Conservation (phyloP, 129 eudicot species). For the sunflower (Helianthus annuus) region HanXRQr2.0-SUNRISE NC_035433.2:82798169-82798668, state of each 20-base stretch:
- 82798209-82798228: too few relatives aligned
- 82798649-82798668: conserved; percentile 8
- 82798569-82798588: too few relatives aligned
- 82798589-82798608: conserved; percentile 97
- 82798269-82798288: too few relatives aligned
- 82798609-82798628: conserved; percentile 88
- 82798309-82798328: too few relatives aligned
- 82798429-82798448: conserved; percentile 24
- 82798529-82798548: not conserved
- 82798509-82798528: not conserved
- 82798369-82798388: conserved; percentile 78
- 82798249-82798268: too few relatives aligned
- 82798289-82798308: too few relatives aligned
- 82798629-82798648: too few relatives aligned
- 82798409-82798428: conserved; percentile 67
- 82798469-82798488: conserved; percentile 11
- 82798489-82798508: conserved; percentile 14
- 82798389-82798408: conserved; percentile 74
- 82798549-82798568: not conserved
- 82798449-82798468: conserved; percentile 28
- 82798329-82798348: too few relatives aligned
- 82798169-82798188: too few relatives aligned
- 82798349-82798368: conserved; percentile 99
- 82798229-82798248: too few relatives aligned
- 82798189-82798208: too few relatives aligned